Conservation (phyloP, 2,329 filamentous ascomycete species). For the Parascedosporium putredinis region DNA sequence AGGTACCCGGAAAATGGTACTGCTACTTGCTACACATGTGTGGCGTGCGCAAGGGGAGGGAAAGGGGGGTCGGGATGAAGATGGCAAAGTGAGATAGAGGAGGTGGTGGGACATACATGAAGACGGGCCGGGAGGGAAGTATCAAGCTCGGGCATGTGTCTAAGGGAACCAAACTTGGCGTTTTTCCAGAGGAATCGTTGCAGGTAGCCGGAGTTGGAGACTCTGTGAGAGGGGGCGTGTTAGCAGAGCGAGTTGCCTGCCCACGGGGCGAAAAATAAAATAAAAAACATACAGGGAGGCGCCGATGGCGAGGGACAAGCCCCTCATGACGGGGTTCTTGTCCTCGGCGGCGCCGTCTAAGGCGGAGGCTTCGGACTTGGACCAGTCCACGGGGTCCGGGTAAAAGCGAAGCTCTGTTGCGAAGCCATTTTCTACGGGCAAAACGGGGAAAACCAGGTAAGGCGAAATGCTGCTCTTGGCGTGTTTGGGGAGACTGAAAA, state of each 20-base stretch:
- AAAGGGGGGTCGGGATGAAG: neutral
- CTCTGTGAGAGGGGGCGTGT: constrained; percentile 25
- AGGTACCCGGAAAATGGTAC: too few relatives aligned
- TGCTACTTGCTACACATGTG: too few relatives aligned
- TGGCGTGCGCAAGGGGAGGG: neutral
- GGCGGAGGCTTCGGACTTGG: constrained; percentile 13
- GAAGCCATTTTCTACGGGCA: constrained; percentile 6
- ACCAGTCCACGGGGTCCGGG: constrained; percentile 24
- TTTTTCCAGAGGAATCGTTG: constrained; percentile 61
- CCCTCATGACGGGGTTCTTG: constrained; percentile 61
- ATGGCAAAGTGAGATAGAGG: constrained; percentile 3
- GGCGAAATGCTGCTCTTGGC: too few relatives aligned
- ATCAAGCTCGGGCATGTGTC: constrained; percentile 34
- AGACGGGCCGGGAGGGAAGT: constrained; percentile 32
- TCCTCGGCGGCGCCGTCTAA: constrained; percentile 32
- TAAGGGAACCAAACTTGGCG: constrained; percentile 43
- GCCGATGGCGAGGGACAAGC: constrained; percentile 50
- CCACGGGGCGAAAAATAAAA: too few relatives aligned
- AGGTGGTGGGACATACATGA: constrained; percentile 28
- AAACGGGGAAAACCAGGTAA: neutral
- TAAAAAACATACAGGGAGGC: constrained; percentile 44
- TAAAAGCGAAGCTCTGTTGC: constrained; percentile 31
- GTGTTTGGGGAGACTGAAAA: too few relatives aligned
- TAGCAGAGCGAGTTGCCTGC: too few relatives aligned
- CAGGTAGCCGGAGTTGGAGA: constrained; percentile 49